Conservation (phyloP, 2,329 filamentous ascomycete genomes). For the Sclerotinia spermophila region DNA sequence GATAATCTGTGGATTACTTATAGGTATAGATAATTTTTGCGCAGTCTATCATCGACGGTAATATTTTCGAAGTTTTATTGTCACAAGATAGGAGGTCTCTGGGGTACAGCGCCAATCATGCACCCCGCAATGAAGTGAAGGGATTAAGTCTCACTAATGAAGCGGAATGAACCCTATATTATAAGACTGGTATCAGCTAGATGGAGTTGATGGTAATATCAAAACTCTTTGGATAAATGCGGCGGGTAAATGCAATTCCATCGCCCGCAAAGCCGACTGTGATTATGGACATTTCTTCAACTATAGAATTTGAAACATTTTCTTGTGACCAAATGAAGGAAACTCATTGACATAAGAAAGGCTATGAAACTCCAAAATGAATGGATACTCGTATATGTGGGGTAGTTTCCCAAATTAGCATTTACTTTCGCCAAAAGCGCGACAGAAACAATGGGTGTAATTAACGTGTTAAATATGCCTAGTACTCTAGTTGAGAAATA, state of each 20-base stretch:
- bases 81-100: conserved; percentile 4
- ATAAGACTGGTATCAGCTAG: background rate
- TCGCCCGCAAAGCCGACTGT: conserved; percentile 3
- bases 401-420: background rate
- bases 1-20: too few relatives aligned
- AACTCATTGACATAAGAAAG: background rate
- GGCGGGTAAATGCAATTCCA: background rate
- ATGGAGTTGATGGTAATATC: background rate
- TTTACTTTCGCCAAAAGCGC: background rate
- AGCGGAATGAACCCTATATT: background rate
- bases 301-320: background rate
- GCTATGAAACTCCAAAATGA: background rate
- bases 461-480: background rate
- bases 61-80: background rate
- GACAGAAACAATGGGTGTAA: background rate
- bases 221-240: conserved; percentile 6
- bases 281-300: background rate
- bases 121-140: background rate
- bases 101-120: background rate
- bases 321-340: background rate
- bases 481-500: too few relatives aligned
- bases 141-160: background rate
- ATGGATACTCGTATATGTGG: background rate
- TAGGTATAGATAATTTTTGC: too few relatives aligned
- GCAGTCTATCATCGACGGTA: background rate